Conservation (phyloP, 1,284 basidiomycete genomes). For the Rhodotorula sp. region DNA sequence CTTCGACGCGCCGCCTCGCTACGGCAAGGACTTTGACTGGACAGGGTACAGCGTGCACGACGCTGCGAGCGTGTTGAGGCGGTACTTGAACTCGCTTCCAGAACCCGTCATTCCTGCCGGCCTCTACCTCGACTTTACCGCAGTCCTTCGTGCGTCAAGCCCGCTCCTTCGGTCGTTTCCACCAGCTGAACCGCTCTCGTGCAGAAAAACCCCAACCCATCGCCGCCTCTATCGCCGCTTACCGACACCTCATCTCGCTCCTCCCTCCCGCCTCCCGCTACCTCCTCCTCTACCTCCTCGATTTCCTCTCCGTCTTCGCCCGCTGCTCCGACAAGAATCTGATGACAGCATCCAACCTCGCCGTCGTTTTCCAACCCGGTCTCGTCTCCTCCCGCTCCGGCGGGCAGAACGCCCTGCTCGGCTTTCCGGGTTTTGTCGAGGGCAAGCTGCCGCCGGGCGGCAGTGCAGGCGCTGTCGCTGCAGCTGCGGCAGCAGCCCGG, state of each 20-base stretch:
- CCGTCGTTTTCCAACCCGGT: conserved; percentile 90
- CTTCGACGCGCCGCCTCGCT: conserved; percentile 81
- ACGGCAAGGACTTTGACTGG: conserved; percentile 92
- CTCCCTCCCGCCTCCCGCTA: conserved; percentile 89
- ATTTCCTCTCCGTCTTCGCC: conserved; percentile 91
- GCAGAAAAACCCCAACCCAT: conserved; percentile 31
- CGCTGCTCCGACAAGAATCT: conserved; percentile 86
- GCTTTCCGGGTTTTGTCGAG: conserved; percentile 42
- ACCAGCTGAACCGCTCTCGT: no score
- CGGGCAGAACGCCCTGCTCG: conserved; percentile 41
- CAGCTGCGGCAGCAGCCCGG: background rate
- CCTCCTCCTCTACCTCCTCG: conserved; percentile 90
- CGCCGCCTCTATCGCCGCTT: conserved; percentile 62
- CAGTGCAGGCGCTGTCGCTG: background rate
- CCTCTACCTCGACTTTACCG: conserved; percentile 84
- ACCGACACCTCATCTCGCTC: conserved; percentile 77
- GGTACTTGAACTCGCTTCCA: conserved; percentile 95
- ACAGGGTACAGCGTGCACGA: conserved; percentile 89
- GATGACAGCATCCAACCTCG: conserved; percentile 93
- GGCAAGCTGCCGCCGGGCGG: conserved; percentile 23
- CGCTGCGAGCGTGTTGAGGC: conserved; percentile 89
- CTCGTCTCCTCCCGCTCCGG: conserved; percentile 81
- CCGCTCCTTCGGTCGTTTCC: background rate
- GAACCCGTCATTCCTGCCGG: conserved; percentile 86
- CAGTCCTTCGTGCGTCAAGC: conserved; percentile 63